Conservation (phyloP, 805 yeast species). For the Zygotorulaspora chibaensis region DNA sequence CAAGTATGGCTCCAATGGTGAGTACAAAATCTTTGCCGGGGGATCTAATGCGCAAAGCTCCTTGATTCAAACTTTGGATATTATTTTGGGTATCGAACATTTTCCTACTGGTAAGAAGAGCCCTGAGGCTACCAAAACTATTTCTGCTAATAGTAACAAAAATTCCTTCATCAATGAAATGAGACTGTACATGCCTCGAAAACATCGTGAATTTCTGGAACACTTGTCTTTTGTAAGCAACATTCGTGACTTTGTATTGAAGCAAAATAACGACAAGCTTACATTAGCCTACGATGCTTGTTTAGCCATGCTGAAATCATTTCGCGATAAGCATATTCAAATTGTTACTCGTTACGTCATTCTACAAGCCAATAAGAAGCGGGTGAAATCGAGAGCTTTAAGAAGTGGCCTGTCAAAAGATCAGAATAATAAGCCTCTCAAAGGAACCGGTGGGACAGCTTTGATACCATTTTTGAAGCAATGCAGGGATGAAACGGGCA, state of each 20-base stretch:
- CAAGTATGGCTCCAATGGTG: constrained; percentile 61
- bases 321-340: constrained; percentile 91
- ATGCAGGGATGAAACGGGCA: constrained; percentile 94
- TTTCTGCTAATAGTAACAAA: constrained; percentile 30
- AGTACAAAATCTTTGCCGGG: constrained; percentile 63
- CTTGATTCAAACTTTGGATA: constrained; percentile 80
- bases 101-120: constrained; percentile 65
- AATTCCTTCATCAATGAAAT: constrained; percentile 70
- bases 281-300: constrained; percentile 80
- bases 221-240: constrained; percentile 55
- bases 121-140: constrained; percentile 19
- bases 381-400: constrained; percentile 53
- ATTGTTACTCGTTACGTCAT: constrained; percentile 84
- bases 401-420: constrained; percentile 57
- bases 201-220: constrained; percentile 69
- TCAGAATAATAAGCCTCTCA: constrained; percentile 49
- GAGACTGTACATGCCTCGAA: constrained; percentile 87
- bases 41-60: constrained; percentile 95
- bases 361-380: constrained; percentile 62
- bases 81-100: constrained; percentile 71
- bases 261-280: constrained; percentile 43
- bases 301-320: constrained; percentile 78
- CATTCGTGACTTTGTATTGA: constrained; percentile 60
- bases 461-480: constrained; percentile 88
- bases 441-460: constrained; percentile 94